phyloP scores from a whole-genome alignment of 2,329 filamentous ascomycete genomes.

The Coccinonectria pachysandricola region DNA sequence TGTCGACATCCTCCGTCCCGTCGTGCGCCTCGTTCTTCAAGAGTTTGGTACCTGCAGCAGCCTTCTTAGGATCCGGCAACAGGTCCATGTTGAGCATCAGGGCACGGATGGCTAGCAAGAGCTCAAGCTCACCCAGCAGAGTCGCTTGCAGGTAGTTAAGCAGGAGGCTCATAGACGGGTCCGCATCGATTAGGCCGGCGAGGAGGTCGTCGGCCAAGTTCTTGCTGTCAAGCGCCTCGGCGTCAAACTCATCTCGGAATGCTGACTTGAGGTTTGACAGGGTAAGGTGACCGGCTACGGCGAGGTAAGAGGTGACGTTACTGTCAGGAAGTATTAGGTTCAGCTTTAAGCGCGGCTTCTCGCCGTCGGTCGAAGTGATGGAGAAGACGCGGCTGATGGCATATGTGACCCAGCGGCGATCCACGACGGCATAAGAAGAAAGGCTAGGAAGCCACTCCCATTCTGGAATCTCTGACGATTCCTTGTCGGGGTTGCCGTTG shows the following conservation, averaged over 20 bases:
- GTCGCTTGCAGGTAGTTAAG: slow-evolving; percentile 55
- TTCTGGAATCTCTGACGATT: slow-evolving; percentile 25
- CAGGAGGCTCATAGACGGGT: slow-evolving; percentile 57
- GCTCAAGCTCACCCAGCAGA: slow-evolving; percentile 53
- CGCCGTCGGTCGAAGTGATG: slow-evolving; percentile 35
- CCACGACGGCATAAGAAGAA: slow-evolving; percentile 41
- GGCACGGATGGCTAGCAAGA: slow-evolving; percentile 54
- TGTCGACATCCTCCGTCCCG: slow-evolving; percentile 28
- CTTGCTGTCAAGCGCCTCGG: slow-evolving; percentile 33
- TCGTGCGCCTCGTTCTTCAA: slow-evolving; percentile 20
- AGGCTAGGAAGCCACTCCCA: slow-evolving; percentile 41
- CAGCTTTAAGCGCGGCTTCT: slow-evolving; percentile 23
- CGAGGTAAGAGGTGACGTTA: slow-evolving; percentile 48
- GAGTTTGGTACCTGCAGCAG: slow-evolving; percentile 22
- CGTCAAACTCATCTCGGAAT: slow-evolving; percentile 38
- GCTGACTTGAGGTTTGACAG: slow-evolving; percentile 48
- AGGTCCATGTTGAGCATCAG: slow-evolving; percentile 61
- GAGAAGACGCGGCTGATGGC: slow-evolving; percentile 52
- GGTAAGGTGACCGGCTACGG: slow-evolving; percentile 50
- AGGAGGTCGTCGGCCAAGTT: slow-evolving; percentile 52
- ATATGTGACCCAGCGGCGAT: slow-evolving; percentile 56
- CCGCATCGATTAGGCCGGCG: slow-evolving; percentile 50
- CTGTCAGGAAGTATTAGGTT: slow-evolving; percentile 36
- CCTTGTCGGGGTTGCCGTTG: slow-evolving; percentile 8
- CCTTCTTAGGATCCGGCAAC: slow-evolving; percentile 31